Conservation (phyloP, 306 rosid species). For the Lathyrus oleraceus region DNA sequence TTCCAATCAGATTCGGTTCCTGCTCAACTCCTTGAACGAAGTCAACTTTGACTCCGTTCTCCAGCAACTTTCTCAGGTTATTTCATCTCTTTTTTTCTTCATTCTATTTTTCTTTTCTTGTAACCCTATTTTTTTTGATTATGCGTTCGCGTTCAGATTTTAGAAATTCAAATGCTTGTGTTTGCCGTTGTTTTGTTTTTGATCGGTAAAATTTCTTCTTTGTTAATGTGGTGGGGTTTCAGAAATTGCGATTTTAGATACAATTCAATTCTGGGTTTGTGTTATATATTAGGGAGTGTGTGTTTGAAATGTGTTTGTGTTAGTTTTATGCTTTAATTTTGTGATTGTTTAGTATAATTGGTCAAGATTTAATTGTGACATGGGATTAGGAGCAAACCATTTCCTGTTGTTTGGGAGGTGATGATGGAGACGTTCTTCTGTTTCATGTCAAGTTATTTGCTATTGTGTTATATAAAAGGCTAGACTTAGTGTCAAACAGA, state of each 20-base stretch:
- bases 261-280: not conserved
- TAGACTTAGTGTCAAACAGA: no score
- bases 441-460: not conserved
- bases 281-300: not conserved
- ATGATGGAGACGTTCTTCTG: not conserved
- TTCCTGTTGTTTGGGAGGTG: not conserved
- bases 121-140: not conserved
- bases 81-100: not conserved
- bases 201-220: slow-evolving; percentile 10
- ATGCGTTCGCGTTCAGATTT: not conserved
- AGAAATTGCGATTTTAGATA: not conserved
- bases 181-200: not conserved
- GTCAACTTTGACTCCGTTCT: slow-evolving; percentile 74
- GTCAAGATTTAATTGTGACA: not conserved
- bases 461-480: no score
- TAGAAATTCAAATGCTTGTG: not conserved
- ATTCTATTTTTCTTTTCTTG: not conserved
- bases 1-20: slow-evolving; percentile 83
- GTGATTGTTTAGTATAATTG: not conserved
- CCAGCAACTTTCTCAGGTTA: slow-evolving; percentile 74
- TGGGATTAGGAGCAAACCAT: not conserved
- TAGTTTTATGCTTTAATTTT: slow-evolving; percentile 3
- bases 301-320: not conserved
- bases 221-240: not conserved
- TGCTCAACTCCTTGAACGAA: slow-evolving; percentile 70